Conservation (phyloP, 2,329 filamentous ascomycete genomes). For the Pseudopyrenochaeta lycopersici region DNA sequence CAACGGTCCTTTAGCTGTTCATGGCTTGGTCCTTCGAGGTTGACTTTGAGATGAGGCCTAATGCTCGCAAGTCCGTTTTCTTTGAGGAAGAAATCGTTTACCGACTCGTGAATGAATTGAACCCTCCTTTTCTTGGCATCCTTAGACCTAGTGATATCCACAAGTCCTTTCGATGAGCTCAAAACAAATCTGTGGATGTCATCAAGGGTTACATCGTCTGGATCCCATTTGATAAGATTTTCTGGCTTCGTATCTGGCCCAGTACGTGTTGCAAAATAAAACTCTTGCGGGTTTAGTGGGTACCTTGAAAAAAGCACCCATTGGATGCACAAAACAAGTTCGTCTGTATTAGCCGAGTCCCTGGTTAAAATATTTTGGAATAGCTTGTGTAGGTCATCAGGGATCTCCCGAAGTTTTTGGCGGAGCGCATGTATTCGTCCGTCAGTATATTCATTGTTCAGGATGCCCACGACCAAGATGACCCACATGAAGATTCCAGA, state of each 20-base stretch:
- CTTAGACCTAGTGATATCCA: constrained; percentile 21
- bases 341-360: constrained; percentile 3
- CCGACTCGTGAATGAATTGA: constrained; percentile 35
- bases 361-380: constrained; percentile 10
- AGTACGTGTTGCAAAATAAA: constrained; percentile 17
- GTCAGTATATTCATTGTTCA: constrained; percentile 4
- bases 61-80: constrained; percentile 36
- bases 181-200: constrained; percentile 21
- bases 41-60: constrained; percentile 37
- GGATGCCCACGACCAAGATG: background rate
- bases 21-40: constrained; percentile 25
- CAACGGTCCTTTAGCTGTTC: constrained; percentile 55
- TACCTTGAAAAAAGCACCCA: constrained; percentile 9
- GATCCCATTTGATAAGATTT: constrained; percentile 7
- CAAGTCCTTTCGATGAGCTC: constrained; percentile 22
- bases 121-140: constrained; percentile 18
- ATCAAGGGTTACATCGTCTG: constrained; percentile 9
- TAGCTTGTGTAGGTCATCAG: constrained; percentile 7
- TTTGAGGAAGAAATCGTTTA: constrained; percentile 49
- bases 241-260: constrained; percentile 13
- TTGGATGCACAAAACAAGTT: constrained; percentile 6
- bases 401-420: constrained; percentile 34
- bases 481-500: background rate
- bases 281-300: constrained; percentile 9
- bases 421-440: constrained; percentile 40